Evolutionary conservation across 2,329 filamentous ascomycete genomes (phyloP).

Genomic region (Penicillium sumatraense): DNA sequence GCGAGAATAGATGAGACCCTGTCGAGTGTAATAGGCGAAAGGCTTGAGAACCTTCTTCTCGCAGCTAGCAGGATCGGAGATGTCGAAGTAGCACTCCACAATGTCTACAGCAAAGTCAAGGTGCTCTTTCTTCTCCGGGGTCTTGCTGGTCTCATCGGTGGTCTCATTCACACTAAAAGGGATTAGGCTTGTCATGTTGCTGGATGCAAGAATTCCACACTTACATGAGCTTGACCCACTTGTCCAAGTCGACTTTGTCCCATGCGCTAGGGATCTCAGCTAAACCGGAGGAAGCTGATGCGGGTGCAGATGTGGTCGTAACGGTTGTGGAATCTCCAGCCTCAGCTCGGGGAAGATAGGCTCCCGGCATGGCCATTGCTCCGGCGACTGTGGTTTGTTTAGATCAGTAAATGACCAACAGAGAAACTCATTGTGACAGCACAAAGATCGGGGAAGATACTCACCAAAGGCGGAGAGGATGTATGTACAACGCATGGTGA

Average conservation of each 20-base stretch:
- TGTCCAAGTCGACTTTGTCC: neutral
- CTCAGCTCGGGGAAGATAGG: neutral
- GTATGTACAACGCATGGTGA: neutral
- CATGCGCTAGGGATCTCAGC: neutral
- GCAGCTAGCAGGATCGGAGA: neutral
- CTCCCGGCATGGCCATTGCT: neutral
- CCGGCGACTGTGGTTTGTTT: neutral
- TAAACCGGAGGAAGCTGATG: neutral
- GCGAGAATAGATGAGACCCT: neutral
- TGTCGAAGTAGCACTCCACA: conserved; percentile 2
- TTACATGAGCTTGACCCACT: conserved; percentile 2
- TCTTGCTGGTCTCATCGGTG: neutral
- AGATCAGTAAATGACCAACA: neutral
- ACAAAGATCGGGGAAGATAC: neutral
- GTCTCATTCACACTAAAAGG: neutral
- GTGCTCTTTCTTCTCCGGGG: neutral
- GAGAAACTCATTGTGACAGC: neutral
- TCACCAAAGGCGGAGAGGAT: neutral
- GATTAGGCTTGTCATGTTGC: neutral
- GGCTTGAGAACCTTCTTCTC: neutral
- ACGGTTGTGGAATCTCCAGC: neutral
- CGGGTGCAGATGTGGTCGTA: neutral
- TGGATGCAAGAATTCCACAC: neutral
- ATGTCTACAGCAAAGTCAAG: neutral
- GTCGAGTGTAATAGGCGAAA: neutral